Evolutionary conservation across 1,139 yeast species (phyloP), one percentile per base, ranked within the genome.

Genomic region (Diutina rugosa): DNA sequence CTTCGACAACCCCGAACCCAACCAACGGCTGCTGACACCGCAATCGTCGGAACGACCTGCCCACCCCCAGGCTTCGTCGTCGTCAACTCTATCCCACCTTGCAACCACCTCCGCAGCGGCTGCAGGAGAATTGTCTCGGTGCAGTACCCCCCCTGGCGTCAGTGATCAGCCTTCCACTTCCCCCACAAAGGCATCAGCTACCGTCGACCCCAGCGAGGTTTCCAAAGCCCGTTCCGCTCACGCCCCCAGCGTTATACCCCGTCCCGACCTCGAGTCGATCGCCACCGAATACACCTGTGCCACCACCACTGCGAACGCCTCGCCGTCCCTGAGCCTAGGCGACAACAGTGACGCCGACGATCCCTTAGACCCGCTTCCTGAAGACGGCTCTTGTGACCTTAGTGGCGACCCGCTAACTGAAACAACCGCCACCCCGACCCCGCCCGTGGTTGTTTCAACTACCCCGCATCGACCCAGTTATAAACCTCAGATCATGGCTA

Each of bases 181-280:
- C 41, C 41, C 41, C 41, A 35, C 41, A 35, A 35, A 35, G 41
- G 10, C 41, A 9, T 35, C 14, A 10, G 14, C 41, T 10, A 12
- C 41, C n/a, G n/a, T 35, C 41, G 12, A 32, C 12, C 35, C 9
- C 45, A 9, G 16, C 16, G 45, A 41, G 45, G 45, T 10, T 9
- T 32, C 35, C 12, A 9, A 8, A 8, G 35, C 35, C 35, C 9
- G 12, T 9, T 8, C 41, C 41, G 41, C n/a, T 14, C n/a, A 5
- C 14, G 12, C 26, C 16, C 26, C 46, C 46, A 44, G 26, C 26
- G 26, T 16, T 18, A 44, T 44, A n/a, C 18, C 35, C 28, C 32
- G 28, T 4, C 53, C 53, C n/a, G 53, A 49, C 16, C 53, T 49
- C 45, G 53, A 49, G 53, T 49, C 53, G 29, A 49, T 49, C 28